Evolutionary conservation across 371 early-diverging fungal genomes (phyloP).

Genomic region (Parasitella parasitica): DNA sequence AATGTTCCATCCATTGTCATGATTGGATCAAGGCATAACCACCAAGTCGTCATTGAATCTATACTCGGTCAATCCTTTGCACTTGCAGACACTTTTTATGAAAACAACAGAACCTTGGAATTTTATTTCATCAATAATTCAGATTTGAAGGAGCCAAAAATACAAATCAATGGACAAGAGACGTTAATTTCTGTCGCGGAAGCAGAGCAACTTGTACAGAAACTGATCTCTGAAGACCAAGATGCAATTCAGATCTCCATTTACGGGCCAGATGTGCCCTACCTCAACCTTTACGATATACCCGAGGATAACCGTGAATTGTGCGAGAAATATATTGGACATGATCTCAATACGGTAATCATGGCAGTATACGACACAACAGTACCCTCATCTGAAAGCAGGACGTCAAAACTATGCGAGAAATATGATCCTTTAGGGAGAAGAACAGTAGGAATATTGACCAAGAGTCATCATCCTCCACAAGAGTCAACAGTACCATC

Average conservation of each 20-base stretch:
- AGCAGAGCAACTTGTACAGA: background rate
- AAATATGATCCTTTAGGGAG: constrained; percentile 90
- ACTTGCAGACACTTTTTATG: background rate
- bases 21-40: constrained; percentile 64
- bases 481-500: constrained; percentile 87
- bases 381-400: background rate
- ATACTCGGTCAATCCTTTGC: constrained; percentile 95
- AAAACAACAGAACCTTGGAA: background rate
- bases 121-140: constrained; percentile 5
- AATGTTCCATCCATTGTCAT: constrained; percentile 96
- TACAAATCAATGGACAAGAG: background rate
- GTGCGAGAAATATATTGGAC: constrained; percentile 39
- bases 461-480: constrained; percentile 99
- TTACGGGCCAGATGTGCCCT: constrained; percentile 90
- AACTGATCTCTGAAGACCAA: background rate
- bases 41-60: constrained; percentile 93
- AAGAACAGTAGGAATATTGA: constrained; percentile 72
- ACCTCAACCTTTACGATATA: constrained; percentile 94
- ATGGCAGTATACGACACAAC: constrained; percentile 8
- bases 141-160: background rate
- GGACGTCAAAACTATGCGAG: constrained; percentile 28
- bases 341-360: background rate
- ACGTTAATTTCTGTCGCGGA: background rate
- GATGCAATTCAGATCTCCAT: constrained; percentile 88
- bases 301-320: constrained; percentile 96